A percentile compares a stretch with the other conserved stretches of the same genome.
phyloP scores from a whole-genome alignment of 192 early-diverging fungal genomes.

The Coemansia sp. region DNA sequence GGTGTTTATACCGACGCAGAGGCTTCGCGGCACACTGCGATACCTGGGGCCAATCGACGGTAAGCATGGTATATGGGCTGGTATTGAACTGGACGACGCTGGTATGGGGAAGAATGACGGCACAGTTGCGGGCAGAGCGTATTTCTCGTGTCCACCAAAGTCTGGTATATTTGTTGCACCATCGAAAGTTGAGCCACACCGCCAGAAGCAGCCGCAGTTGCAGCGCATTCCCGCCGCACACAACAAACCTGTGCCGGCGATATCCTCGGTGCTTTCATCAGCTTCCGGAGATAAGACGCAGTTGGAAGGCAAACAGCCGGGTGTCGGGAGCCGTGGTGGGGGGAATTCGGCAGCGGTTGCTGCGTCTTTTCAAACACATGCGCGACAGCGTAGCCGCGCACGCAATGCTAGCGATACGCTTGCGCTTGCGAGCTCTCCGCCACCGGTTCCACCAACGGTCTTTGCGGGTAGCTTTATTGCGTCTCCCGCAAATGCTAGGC shows the following conservation, averaged over 20 bases:
- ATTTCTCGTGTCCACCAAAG: conserved; percentile 69
- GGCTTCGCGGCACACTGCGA: conserved; percentile 62
- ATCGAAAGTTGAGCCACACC: conserved; percentile 54
- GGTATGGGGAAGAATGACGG: conserved; percentile 81
- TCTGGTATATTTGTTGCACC: conserved; percentile 73
- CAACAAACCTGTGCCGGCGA: conserved; percentile 1
- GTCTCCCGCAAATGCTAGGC: conserved; percentile 20
- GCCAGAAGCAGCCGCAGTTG: neutral
- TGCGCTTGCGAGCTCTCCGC: neutral
- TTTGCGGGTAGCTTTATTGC: conserved; percentile 10
- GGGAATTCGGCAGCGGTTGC: neutral
- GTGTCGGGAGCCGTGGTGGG: neutral
- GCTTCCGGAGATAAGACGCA: neutral
- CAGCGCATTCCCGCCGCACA: neutral
- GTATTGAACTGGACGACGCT: conserved; percentile 69
- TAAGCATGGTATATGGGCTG: conserved; percentile 78
- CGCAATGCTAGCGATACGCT: conserved; percentile 29
- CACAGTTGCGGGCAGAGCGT: conserved; percentile 63
- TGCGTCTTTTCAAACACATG: neutral
- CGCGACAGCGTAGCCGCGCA: conserved; percentile 9
- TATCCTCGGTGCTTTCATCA: conserved; percentile 13
- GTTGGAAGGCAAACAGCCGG: conserved; percentile 1
- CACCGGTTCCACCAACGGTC: neutral
- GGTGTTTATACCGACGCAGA: conserved; percentile 64
- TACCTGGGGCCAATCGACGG: conserved; percentile 73